Base-by-base conservation (phyloP, 129 eudicot species). In the Chrysanthemum lavandulifolium region DNA sequence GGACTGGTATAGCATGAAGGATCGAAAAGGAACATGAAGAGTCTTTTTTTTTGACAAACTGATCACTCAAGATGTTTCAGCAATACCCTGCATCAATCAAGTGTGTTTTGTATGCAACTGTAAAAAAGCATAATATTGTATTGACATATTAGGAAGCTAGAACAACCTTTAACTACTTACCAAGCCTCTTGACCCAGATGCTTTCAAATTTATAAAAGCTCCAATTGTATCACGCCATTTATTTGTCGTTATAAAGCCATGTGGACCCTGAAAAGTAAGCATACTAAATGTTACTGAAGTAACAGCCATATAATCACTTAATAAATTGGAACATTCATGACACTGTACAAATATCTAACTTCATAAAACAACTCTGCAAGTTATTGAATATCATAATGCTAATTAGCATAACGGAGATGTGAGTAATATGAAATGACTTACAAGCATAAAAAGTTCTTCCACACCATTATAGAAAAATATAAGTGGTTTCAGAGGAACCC, bases 361-460 rank as follows among this genome's bases (percentile, higher is more conserved):
- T 69, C 64, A 54, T 31, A 57, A 1, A 40, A 13, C 66, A 56
- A 18, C 3, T 48, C 40, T 21, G 40, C 2, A 4, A 67, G 40
- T 47, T 48, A 13, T 12, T 16, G n/a, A 6, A 5, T 48, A 4
- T 13, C 65, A 16, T 4, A 18, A 55, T 40, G 65, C 18, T 53
- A 11, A 61, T 45, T 33, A 10, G n/a, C 10, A 53, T 15, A n/a
- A 31, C 9, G 19, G 2, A 47, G 58, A 60, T 45, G 68, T 49
- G 15, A 61, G 61, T 25, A 25, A 10, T 40, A 16, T 19, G 13
- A 65, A 52, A 54, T 47, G 29, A 72, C 90, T 82, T 80, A 95
- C 99, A 89, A 95, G 79, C 97, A 95, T 84, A 80, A 95, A 95
- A 45, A 95, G 92, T 83, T 95, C 99, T 87, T 90, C 99, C 4